A percentile compares a stretch with the other conserved stretches of the same genome.
Evolutionary conservation across 306 rosid species (phyloP).

Genomic region (Mimosa pudica): DNA sequence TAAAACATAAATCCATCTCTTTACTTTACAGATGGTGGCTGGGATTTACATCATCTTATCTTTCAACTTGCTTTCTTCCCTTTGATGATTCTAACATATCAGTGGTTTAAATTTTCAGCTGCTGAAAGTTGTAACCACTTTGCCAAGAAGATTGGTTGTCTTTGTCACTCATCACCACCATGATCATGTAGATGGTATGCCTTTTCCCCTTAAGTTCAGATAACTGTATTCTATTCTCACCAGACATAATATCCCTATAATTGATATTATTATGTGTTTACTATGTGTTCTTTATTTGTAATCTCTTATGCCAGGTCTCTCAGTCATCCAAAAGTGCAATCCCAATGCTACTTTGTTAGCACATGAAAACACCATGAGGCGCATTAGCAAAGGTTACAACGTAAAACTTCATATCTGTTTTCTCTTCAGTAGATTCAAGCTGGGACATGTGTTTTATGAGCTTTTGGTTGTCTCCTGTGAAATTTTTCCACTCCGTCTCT

Average conservation of each 20-base stretch:
- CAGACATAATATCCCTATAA: conserved; percentile 2
- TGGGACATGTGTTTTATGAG: neutral
- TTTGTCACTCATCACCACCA: conserved; percentile 86
- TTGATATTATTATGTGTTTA: neutral
- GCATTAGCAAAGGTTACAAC: conserved; percentile 69
- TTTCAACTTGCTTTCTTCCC: conserved; percentile 9
- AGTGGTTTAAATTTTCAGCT: conserved; percentile 61
- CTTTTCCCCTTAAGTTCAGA: conserved; percentile 12
- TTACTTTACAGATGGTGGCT: neutral
- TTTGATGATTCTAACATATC: conserved; percentile 34
- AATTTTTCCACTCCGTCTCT: neutral
- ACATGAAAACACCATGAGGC: conserved; percentile 75
- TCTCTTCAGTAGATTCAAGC: conserved; percentile 27
- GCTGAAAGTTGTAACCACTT: conserved; percentile 60
- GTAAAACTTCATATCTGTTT: conserved; percentile 12
- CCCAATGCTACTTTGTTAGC: conserved; percentile 77
- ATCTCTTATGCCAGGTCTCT: conserved; percentile 65
- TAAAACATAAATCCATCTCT: neutral
- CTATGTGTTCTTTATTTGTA: neutral
- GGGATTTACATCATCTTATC: conserved; percentile 14
- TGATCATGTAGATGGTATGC: conserved; percentile 88
- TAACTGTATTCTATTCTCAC: conserved; percentile 6
- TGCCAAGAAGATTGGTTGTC: conserved; percentile 77
- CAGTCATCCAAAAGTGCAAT: conserved; percentile 75
- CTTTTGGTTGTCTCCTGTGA: neutral